phyloP scores from a whole-genome alignment of 2,329 filamentous ascomycete genomes.

The Beauveria varroae region DNA sequence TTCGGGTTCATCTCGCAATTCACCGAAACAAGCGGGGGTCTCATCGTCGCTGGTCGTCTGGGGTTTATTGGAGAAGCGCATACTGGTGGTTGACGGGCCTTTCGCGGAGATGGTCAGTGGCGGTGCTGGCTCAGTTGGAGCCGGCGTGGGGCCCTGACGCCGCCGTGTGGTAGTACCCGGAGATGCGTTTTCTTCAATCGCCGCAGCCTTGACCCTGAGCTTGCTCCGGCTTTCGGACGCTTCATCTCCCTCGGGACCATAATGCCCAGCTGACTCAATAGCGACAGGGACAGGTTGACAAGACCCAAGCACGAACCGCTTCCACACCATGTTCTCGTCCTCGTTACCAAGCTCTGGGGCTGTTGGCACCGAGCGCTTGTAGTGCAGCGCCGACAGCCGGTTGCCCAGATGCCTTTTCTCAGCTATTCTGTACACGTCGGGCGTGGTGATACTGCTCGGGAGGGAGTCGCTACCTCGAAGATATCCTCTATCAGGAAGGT shows the following conservation, averaged over 20 bases:
- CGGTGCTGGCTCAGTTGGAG: neutral
- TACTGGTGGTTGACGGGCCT: neutral
- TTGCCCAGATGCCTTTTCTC: neutral
- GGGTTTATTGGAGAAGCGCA: neutral
- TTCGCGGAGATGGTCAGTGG: slow-evolving; percentile 6
- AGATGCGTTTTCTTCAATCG: neutral
- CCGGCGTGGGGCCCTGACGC: slow-evolving; percentile 1
- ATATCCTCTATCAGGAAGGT: neutral
- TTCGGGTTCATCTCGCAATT: neutral
- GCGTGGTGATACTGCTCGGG: neutral
- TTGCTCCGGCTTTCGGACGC: neutral
- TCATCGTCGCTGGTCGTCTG: neutral
- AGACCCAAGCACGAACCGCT: neutral
- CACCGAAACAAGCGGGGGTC: neutral
- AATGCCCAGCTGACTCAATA: neutral
- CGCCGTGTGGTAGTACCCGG: neutral
- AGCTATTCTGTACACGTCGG: neutral
- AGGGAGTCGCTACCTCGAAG: neutral
- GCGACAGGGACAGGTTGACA: neutral
- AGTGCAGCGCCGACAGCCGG: neutral
- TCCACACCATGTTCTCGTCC: slow-evolving; percentile 6
- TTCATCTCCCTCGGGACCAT: neutral
- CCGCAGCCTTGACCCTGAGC: neutral
- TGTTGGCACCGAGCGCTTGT: neutral
- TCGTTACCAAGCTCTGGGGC: neutral